Evolutionary conservation across 208 protist species (phyloP), one percentile per base, ranked within the genome.

Genomic region (Spongospora subterranea): DNA sequence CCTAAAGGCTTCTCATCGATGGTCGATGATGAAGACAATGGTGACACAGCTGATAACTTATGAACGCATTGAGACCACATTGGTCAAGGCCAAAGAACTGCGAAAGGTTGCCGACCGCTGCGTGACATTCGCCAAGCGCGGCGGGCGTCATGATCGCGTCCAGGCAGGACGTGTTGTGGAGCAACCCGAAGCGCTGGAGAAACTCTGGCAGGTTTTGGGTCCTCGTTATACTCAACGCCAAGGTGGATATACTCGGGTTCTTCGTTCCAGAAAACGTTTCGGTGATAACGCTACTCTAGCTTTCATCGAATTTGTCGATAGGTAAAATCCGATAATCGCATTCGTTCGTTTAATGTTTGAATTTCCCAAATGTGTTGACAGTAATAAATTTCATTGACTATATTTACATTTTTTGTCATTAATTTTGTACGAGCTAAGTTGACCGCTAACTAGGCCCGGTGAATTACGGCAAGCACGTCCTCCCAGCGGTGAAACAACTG

Each of bases 271-370:
- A 45, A 91, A 91, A n/a, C 89, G 89, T 29, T 45, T 35, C 32
- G 89, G 89, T 35, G 89, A 91, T 40, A 88, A 91, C 32, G 89
- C 89, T 32, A 64, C 54, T 24, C 1, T 91, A 50, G 89, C 89
- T 11, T 91, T 88, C 89, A 91, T 91, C 20, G 89, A 91, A 91
- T 91, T 88, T 64, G 66, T 91, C 39, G 89, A 91, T 40, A 65
- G 89, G 89, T 91, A 65, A n/a, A 29, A n/a, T 66, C n/a, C 40
- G 29, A 41, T 45, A 66, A n/a, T n/a, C n/a, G n/a, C 54, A 66
- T 66, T n/a, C n/a, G n/a, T 66, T n/a, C 24, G 24, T n/a, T 66
- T n/a, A n/a, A 66, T 66, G n/a, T 66, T n/a, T 66, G n/a, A n/a
- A 66, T 66, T n/a, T 66, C 24, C n/a, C 24, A n/a, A n/a, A 66